phyloP scores from a whole-genome alignment of 768 basidiomycete genomes.

The Pulveroboletus sp. region DNA sequence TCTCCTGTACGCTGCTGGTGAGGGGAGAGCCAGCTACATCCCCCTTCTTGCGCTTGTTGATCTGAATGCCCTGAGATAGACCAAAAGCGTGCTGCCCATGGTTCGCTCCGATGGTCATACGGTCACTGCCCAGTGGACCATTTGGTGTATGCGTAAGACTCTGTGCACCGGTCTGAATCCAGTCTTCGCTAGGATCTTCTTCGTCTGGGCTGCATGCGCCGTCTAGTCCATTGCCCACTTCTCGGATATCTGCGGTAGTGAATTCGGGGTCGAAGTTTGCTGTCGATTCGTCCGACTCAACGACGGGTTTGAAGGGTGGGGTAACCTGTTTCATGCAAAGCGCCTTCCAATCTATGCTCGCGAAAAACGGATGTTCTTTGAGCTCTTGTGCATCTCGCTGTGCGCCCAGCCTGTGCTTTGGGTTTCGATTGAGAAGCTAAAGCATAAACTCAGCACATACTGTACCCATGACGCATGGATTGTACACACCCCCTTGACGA shows the following conservation, averaged over 20 bases:
- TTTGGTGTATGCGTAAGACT: constrained; percentile 57
- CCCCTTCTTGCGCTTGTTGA: constrained; percentile 45
- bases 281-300: constrained; percentile 98
- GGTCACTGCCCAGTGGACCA: constrained; percentile 72
- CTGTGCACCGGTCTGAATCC: constrained; percentile 35
- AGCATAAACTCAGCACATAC: constrained; percentile 13
- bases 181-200: constrained; percentile 67
- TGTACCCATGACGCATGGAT: constrained; percentile 8
- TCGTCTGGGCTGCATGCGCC: constrained; percentile 44
- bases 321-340: constrained; percentile 85
- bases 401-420: constrained; percentile 94
- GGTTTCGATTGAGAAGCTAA: constrained; percentile 95
- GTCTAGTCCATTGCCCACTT: constrained; percentile 54
- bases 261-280: constrained; percentile 98
- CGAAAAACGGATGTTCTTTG: constrained; percentile 95
- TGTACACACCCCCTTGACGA: constrained; percentile 89
- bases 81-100: constrained; percentile 12
- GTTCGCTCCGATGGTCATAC: constrained; percentile 12
- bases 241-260: constrained; percentile 83
- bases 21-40: constrained; percentile 59
- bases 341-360: constrained; percentile 85
- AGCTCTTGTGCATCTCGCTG: constrained; percentile 87
- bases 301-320: constrained; percentile 96
- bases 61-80: constrained; percentile 43
- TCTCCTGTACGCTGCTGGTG: constrained; percentile 92